Percentiles rank a stretch among this genome's conserved stretches.
Evolutionary conservation across 2,329 filamentous ascomycete genomes (phyloP).

Genomic region (Penicillium sp.): DNA sequence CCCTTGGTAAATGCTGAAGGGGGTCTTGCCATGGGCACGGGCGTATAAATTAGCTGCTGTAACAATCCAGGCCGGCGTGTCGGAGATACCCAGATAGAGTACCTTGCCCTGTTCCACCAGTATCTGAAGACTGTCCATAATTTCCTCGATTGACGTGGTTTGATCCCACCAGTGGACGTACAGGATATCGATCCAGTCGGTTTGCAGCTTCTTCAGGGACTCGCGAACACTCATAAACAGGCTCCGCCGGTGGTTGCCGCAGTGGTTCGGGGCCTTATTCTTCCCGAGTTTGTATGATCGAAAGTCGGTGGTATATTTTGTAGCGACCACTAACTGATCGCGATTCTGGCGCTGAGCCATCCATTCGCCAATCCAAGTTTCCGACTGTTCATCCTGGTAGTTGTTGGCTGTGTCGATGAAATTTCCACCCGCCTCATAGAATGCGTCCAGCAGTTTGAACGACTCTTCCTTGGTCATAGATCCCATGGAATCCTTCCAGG

Average conservation of each 20-base stretch:
- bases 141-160: conserved; percentile 33
- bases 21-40: conserved; percentile 34
- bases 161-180: conserved; percentile 55
- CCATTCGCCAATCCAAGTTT: conserved; percentile 67
- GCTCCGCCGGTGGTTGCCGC: conserved; percentile 42
- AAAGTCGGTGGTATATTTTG: conserved; percentile 65
- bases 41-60: conserved; percentile 38
- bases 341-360: conserved; percentile 60
- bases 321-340: conserved; percentile 66
- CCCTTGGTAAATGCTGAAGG: conserved; percentile 38
- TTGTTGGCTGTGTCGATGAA: conserved; percentile 70
- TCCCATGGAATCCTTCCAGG: conserved; percentile 54
- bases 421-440: conserved; percentile 63
- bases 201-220: conserved; percentile 48
- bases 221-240: conserved; percentile 42
- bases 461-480: conserved; percentile 59
- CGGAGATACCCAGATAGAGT: conserved; percentile 38
- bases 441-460: conserved; percentile 64
- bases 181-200: conserved; percentile 51
- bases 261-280: conserved; percentile 37
- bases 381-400: conserved; percentile 62
- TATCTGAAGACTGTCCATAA: conserved; percentile 35
- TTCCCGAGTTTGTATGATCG: conserved; percentile 36
- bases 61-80: conserved; percentile 40
- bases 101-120: conserved; percentile 39